Evolutionary conservation across 306 rosid species (phyloP).

Genomic region (Quercus parvula): DNA sequence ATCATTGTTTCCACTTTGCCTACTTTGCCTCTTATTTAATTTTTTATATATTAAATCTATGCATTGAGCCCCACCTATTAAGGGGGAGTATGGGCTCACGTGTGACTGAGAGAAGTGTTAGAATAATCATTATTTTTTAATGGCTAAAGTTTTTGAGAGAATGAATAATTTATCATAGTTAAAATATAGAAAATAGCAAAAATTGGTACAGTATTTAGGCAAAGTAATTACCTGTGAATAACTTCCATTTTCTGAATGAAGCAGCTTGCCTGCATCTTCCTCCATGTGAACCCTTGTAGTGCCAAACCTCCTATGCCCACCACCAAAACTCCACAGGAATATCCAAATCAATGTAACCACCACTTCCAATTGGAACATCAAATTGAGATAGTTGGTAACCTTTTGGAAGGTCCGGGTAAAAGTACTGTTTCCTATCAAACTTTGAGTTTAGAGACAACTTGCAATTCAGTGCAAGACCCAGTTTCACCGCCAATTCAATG

Average conservation of each 20-base stretch:
- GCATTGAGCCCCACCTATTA: too few species aligned
- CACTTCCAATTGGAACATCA: conserved; percentile 73
- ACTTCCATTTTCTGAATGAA: conserved; percentile 76
- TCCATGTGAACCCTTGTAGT: conserved; percentile 98
- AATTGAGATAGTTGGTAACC: conserved; percentile 96
- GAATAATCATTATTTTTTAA: too few species aligned
- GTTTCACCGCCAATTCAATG: conserved; percentile 67
- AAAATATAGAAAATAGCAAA: neutral
- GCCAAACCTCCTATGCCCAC: conserved; percentile 87
- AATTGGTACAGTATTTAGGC: neutral
- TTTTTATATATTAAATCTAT: too few species aligned
- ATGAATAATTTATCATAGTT: too few species aligned
- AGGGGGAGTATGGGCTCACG: too few species aligned
- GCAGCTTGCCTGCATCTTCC: conserved; percentile 95
- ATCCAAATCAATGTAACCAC: conserved; percentile 73
- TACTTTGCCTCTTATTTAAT: too few species aligned
- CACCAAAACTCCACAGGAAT: conserved; percentile 83
- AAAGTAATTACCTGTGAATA: conserved; percentile 57
- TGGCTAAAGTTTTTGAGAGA: too few species aligned
- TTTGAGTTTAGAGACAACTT: conserved; percentile 70
- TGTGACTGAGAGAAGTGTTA: too few species aligned
- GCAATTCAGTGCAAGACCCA: conserved; percentile 85
- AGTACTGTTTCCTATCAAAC: conserved; percentile 93
- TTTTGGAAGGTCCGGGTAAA: conserved; percentile 92
- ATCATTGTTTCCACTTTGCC: too few species aligned